phyloP scores from a whole-genome alignment of 202 grass and related monocot genomes.

The Dendrocalamus latiflorus region DNA sequence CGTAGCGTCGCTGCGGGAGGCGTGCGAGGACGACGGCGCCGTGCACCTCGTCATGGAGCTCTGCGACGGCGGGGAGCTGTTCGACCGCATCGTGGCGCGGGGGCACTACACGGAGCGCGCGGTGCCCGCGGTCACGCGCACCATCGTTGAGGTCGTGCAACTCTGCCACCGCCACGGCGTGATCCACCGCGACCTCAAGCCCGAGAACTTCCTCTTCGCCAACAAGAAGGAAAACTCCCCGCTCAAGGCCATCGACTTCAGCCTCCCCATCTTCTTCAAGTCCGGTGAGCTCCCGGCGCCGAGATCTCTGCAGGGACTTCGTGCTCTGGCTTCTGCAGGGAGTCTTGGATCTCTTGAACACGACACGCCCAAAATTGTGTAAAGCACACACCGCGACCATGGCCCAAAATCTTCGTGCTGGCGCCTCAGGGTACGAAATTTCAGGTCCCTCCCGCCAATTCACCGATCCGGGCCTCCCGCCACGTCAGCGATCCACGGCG shows the following conservation, averaged over 20 bases:
- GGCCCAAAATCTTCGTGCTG: too few species aligned
- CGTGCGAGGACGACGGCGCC: slow-evolving; percentile 73
- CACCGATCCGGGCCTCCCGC: too few species aligned
- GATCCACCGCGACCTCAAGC: slow-evolving; percentile 81
- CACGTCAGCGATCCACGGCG: too few species aligned
- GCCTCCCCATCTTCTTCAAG: slow-evolving; percentile 86
- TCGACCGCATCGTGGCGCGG: slow-evolving; percentile 77
- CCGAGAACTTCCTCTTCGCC: slow-evolving; percentile 75
- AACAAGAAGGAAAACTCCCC: slow-evolving; percentile 62
- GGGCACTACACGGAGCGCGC: slow-evolving; percentile 89
- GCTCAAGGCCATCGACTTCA: slow-evolving; percentile 82
- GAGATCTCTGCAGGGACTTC: slow-evolving; percentile 36
- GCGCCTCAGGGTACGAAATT: too few species aligned
- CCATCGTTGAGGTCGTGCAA: slow-evolving; percentile 69
- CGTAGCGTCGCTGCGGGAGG: slow-evolving; percentile 58
- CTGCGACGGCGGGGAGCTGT: slow-evolving; percentile 86
- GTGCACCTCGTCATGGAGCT: slow-evolving; percentile 99
- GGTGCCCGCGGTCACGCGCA: slow-evolving; percentile 51
- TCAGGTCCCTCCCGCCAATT: too few species aligned
- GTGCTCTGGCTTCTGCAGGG: background rate
- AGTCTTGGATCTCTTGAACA: background rate
- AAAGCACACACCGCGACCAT: too few species aligned
- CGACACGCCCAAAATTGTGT: too few species aligned
- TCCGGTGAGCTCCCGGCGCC: slow-evolving; percentile 38
- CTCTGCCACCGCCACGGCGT: slow-evolving; percentile 69